Evolutionary conservation across 2,329 filamentous ascomycete genomes (phyloP).

Genomic region (Monilinia fructigena): DNA sequence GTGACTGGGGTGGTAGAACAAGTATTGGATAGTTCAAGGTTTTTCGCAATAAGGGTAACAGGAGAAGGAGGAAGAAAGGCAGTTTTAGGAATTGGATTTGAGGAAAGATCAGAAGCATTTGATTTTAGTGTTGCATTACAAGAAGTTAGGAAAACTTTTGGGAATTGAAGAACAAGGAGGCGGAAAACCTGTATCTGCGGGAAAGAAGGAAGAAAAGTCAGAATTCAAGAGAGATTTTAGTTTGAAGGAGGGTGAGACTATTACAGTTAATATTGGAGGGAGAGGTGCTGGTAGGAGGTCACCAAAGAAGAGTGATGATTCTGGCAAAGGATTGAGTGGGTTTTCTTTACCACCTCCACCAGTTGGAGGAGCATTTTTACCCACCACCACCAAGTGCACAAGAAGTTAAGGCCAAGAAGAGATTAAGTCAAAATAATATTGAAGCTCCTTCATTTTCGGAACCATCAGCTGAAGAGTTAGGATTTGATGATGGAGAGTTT

Average conservation of each 20-base stretch:
- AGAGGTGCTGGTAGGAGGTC: constrained; percentile 41
- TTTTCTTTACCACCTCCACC: constrained; percentile 74
- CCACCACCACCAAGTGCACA: constrained; percentile 65
- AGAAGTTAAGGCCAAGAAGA: constrained; percentile 61
- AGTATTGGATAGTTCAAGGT: constrained; percentile 74
- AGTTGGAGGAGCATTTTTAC: constrained; percentile 48
- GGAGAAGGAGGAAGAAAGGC: constrained; percentile 75
- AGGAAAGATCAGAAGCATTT: constrained; percentile 81
- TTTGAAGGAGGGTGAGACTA: constrained; percentile 86
- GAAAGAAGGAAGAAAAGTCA: constrained; percentile 36
- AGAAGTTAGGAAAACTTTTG: constrained; percentile 70
- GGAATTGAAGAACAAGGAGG: constrained; percentile 53
- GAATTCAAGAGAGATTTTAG: constrained; percentile 72
- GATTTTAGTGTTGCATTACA: constrained; percentile 80
- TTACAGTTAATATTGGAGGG: constrained; percentile 73
- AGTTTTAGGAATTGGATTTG: constrained; percentile 79
- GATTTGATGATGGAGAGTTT: constrained; percentile 86
- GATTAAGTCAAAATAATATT: constrained; percentile 48
- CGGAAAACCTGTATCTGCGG: constrained; percentile 35
- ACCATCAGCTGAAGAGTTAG: constrained; percentile 59
- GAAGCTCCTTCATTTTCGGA: constrained; percentile 39
- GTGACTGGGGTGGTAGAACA: constrained; percentile 66
- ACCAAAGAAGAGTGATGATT: constrained; percentile 32
- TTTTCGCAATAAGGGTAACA: constrained; percentile 80
- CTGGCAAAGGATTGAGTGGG: constrained; percentile 30